Evolutionary conservation across 129 eudicot genomes (phyloP).

Genomic region (Lonicera japonica): DNA sequence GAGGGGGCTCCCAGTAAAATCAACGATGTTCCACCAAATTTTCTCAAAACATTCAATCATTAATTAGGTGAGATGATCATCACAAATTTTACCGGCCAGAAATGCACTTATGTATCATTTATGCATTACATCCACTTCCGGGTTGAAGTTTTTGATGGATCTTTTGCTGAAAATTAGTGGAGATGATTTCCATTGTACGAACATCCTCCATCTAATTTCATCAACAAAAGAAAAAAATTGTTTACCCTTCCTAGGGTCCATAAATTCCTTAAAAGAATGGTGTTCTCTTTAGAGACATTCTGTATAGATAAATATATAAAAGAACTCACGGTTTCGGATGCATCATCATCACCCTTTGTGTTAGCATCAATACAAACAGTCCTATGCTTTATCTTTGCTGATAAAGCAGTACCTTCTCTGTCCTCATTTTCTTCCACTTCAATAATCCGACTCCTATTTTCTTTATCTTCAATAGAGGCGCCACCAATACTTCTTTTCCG

Average conservation of each 20-base stretch:
- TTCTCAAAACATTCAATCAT: too few relatives aligned
- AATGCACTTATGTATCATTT: too few relatives aligned
- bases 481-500: conserved; percentile 19
- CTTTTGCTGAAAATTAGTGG: too few relatives aligned
- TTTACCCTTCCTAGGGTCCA: too few relatives aligned
- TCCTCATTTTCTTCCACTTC: conserved; percentile 20
- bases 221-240: too few relatives aligned
- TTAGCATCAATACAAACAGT: conserved; percentile 2
- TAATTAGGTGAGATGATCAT: too few relatives aligned
- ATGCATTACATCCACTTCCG: too few relatives aligned
- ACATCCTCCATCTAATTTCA: too few relatives aligned
- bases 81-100: too few relatives aligned
- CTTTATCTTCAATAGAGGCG: conserved; percentile 43
- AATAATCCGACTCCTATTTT: conserved; percentile 28
- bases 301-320: neutral
- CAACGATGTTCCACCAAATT: neutral
- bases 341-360: conserved; percentile 14
- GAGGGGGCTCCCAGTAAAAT: neutral
- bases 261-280: neutral
- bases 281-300: neutral
- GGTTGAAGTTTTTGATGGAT: too few relatives aligned
- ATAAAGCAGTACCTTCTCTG: conserved; percentile 14
- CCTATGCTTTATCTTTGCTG: conserved; percentile 10
- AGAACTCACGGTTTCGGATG: conserved; percentile 25
- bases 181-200: too few relatives aligned